These are phyloP conservation scores for Leccinum subgranulosum DNA, from an alignment of 768 basidiomycete genomes.

Conservation along the genomic window DNA sequence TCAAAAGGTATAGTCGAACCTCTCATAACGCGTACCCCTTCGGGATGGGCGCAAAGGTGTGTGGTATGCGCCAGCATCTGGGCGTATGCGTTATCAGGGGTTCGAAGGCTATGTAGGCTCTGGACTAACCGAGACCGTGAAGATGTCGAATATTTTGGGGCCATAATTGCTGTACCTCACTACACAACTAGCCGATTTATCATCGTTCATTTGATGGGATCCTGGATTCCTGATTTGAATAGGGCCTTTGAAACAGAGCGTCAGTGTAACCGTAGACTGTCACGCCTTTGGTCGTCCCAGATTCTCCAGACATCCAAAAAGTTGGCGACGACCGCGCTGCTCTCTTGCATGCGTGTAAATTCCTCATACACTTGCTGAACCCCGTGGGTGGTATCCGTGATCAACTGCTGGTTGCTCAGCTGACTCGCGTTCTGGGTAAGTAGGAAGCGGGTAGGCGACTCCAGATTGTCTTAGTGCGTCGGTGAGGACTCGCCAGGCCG, in stretches of 20 bases:
- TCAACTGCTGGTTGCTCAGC: slow-evolving; percentile 47
- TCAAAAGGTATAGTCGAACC: too few relatives aligned
- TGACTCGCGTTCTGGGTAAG: slow-evolving; percentile 26
- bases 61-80: background rate
- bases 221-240: background rate
- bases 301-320: slow-evolving; percentile 33
- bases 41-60: background rate
- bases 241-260: too few relatives aligned
- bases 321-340: slow-evolving; percentile 50
- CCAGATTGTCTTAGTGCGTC: slow-evolving; percentile 56
- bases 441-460: slow-evolving; percentile 57
- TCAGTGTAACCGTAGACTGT: background rate
- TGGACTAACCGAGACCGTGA: too few relatives aligned
- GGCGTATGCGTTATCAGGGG: background rate
- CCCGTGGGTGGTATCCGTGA: slow-evolving; percentile 38
- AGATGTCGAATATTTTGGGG: too few relatives aligned
- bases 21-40: background rate
- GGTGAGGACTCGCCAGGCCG: slow-evolving; percentile 42
- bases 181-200: too few relatives aligned
- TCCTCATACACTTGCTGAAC: slow-evolving; percentile 50
- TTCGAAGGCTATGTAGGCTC: too few relatives aligned
- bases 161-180: too few relatives aligned
- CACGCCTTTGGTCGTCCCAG: slow-evolving; percentile 14
- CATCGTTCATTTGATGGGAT: too few relatives aligned
- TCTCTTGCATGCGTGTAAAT: slow-evolving; percentile 53